Evolutionary conservation across 1,284 basidiomycete species (phyloP).

Genomic region (Marasmius fiardii): DNA sequence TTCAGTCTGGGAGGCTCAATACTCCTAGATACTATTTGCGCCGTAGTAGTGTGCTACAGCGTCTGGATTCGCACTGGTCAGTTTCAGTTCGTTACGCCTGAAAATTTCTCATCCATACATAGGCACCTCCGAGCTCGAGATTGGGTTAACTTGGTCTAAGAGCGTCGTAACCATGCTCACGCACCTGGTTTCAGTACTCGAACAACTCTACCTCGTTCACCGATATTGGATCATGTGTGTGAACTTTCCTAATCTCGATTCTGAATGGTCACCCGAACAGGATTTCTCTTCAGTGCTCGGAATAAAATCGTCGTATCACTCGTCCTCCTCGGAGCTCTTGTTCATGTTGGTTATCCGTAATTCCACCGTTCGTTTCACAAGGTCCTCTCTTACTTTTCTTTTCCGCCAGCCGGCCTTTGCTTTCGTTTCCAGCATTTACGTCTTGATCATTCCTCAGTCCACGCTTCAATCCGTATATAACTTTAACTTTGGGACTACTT

Average conservation of each 20-base stretch:
- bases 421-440: background rate
- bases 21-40: slow-evolving; percentile 4
- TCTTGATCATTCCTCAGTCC: background rate
- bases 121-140: background rate
- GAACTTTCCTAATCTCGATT: background rate
- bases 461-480: too few relatives aligned
- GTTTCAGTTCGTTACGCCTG: background rate
- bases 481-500: background rate
- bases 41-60: slow-evolving; percentile 4
- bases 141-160: slow-evolving; percentile 2
- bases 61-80: slow-evolving; percentile 1
- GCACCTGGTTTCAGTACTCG: background rate
- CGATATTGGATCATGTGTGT: slow-evolving; percentile 9
- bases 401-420: background rate
- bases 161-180: slow-evolving; percentile 4
- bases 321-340: background rate
- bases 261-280: too few relatives aligned
- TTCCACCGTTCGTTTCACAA: background rate
- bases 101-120: background rate
- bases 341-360: background rate
- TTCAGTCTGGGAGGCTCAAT: slow-evolving; percentile 5
- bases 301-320: background rate
- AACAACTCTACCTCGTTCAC: slow-evolving; percentile 7
- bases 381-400: background rate
- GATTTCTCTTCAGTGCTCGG: background rate